Conservation (phyloP, 2,329 filamentous ascomycete genomes). For the Colletotrichum sp. region DNA sequence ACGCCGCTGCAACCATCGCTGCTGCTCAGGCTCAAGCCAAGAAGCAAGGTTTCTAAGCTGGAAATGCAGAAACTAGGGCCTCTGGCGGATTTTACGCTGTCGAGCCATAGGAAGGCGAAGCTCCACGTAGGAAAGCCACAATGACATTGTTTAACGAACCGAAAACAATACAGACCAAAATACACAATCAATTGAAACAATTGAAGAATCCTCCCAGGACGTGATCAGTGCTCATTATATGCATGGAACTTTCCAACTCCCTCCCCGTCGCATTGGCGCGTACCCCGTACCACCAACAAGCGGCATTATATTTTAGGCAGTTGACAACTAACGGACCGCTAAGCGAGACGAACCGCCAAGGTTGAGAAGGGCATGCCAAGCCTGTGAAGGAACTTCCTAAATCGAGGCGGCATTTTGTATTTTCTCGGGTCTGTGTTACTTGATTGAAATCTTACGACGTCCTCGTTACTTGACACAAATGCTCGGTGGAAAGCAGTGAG, state of each 20-base stretch:
- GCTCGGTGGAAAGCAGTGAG: neutral
- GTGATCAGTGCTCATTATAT: neutral
- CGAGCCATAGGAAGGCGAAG: neutral
- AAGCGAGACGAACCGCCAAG: neutral
- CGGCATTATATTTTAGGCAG: neutral
- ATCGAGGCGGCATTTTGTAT: neutral
- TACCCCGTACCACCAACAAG: neutral
- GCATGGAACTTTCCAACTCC: neutral
- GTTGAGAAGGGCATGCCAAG: neutral
- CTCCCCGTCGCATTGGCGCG: neutral
- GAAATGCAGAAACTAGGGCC: neutral
- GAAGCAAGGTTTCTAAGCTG: conserved; percentile 18
- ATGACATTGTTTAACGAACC: neutral
- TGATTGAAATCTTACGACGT: neutral
- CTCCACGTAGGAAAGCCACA: neutral
- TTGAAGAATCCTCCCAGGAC: neutral
- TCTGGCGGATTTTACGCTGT: neutral
- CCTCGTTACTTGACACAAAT: neutral
- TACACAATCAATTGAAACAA: neutral
- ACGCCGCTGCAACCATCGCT: conserved; percentile 10
- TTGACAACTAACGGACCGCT: neutral
- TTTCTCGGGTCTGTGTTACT: neutral
- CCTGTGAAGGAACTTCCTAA: neutral
- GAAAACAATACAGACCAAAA: neutral
- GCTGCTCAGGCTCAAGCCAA: conserved; percentile 15